Percentiles rank a stretch among this genome's conserved stretches.
Evolutionary conservation across 73 alveolate species (phyloP).

Genomic region (Blepharisma japonicum): DNA sequence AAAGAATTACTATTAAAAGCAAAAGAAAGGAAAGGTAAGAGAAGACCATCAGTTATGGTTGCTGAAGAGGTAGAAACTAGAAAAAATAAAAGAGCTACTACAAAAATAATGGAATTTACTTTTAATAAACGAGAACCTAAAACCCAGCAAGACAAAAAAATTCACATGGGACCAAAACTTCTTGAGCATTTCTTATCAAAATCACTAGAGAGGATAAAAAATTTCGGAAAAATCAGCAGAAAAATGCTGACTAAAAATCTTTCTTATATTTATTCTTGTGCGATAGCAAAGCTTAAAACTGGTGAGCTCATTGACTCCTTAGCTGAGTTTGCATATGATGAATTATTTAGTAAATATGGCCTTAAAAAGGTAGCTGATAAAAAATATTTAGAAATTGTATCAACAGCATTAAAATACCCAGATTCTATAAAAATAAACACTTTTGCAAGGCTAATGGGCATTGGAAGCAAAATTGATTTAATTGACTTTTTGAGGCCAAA

Average conservation of each 20-base stretch:
- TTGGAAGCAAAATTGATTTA: not conserved
- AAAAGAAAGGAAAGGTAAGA: not conserved
- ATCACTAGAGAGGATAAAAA: not conserved
- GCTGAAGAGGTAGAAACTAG: conserved; percentile 6
- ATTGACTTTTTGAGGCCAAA: not conserved
- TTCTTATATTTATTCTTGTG: not conserved
- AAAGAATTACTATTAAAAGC: no score
- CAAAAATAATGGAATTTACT: not conserved
- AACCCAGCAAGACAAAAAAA: not conserved
- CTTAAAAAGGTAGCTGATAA: not conserved
- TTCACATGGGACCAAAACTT: not conserved
- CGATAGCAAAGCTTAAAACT: not conserved
- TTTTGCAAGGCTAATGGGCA: conserved; percentile 12
- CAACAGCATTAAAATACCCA: conserved; percentile 1
- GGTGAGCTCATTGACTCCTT: not conserved
- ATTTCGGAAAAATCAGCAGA: conserved; percentile 11
- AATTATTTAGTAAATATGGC: not conserved
- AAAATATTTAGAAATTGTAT: not conserved
- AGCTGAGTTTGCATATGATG: conserved; percentile 15
- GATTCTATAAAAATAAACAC: not conserved
- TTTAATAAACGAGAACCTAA: not conserved
- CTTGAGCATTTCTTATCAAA: conserved; percentile 2
- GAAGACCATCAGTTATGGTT: not conserved
- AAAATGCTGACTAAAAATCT: not conserved
- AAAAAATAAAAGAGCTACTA: not conserved